Conservation (phyloP, 306 rosid genomes). For the Gastrolobium bilobum region DNA sequence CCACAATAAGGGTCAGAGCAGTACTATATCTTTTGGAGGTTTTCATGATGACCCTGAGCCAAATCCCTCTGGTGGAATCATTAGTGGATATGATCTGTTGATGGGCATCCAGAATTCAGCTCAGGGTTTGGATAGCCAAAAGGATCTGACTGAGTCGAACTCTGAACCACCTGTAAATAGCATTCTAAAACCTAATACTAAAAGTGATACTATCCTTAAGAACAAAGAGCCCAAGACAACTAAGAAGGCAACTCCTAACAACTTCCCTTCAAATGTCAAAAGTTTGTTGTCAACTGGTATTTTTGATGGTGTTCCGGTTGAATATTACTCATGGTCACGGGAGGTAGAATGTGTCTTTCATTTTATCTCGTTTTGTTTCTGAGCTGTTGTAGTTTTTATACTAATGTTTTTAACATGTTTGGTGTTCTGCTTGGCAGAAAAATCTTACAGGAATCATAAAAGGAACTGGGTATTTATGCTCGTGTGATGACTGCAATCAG, state of each 20-base stretch:
- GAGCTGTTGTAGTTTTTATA: conserved; percentile 30
- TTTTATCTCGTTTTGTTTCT: conserved; percentile 42
- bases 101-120: conserved; percentile 66
- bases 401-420: conserved; percentile 18
- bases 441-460: conserved; percentile 77
- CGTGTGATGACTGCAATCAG: conserved; percentile 77
- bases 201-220: conserved; percentile 60
- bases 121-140: conserved; percentile 67
- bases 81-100: conserved; percentile 70
- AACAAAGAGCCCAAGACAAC: conserved; percentile 73
- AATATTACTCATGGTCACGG: conserved; percentile 92
- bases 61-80: conserved; percentile 73
- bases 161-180: conserved; percentile 61
- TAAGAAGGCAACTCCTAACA: conserved; percentile 85
- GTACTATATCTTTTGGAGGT: conserved; percentile 78
- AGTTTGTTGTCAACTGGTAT: conserved; percentile 94
- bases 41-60: conserved; percentile 67
- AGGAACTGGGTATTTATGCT: conserved; percentile 95
- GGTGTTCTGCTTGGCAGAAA: conserved; percentile 66
- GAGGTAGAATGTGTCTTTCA: conserved; percentile 64
- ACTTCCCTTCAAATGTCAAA: conserved; percentile 96
- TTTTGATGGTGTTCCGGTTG: conserved; percentile 90
- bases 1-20: conserved; percentile 67
- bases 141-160: conserved; percentile 60
- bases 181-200: conserved; percentile 54